phyloP scores from a whole-genome alignment of 495 filamentous ascomycete species.

The Entonaema liquescens region DNA sequence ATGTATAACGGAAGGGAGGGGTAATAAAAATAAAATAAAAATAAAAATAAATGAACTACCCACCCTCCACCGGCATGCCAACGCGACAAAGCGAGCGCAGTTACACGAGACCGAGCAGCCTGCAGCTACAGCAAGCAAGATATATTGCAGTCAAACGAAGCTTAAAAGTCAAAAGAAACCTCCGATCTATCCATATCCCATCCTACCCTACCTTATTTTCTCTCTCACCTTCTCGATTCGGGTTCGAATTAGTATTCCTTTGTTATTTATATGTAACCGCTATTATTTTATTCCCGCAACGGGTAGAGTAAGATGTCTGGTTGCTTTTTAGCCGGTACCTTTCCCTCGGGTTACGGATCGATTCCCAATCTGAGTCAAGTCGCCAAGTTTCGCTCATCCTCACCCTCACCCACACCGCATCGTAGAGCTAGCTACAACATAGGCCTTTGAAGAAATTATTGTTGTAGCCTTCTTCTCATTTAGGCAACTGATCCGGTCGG shows the following conservation, averaged over 20 bases:
- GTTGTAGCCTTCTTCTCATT: slow-evolving; percentile 15
- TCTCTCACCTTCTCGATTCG: slow-evolving; percentile 35
- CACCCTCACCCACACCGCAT: not conserved
- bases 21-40: not conserved
- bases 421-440: slow-evolving; percentile 5
- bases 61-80: slow-evolving; percentile 22
- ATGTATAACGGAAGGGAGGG: not conserved
- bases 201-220: slow-evolving; percentile 22
- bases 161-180: slow-evolving; percentile 46
- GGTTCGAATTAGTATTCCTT: slow-evolving; percentile 4
- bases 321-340: slow-evolving; percentile 39
- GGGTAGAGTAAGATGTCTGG: slow-evolving; percentile 26
- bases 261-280: not conserved
- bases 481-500: slow-evolving; percentile 36
- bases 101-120: slow-evolving; percentile 37
- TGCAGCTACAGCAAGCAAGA: slow-evolving; percentile 44
- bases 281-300: slow-evolving; percentile 28
- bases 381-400: slow-evolving; percentile 24
- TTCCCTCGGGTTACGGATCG: slow-evolving; percentile 38
- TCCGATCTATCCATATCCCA: slow-evolving; percentile 35
- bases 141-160: slow-evolving; percentile 43
- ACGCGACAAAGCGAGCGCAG: slow-evolving; percentile 17
- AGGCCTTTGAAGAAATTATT: slow-evolving; percentile 15
- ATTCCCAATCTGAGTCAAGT: slow-evolving; percentile 36
- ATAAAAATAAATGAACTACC: slow-evolving; percentile 29